A percentile compares a stretch with the other conserved stretches of the same genome.
These are phyloP conservation scores for Hortaea werneckii DNA, from an alignment of 2,329 filamentous ascomycete species.

Conservation along the genomic window DNA sequence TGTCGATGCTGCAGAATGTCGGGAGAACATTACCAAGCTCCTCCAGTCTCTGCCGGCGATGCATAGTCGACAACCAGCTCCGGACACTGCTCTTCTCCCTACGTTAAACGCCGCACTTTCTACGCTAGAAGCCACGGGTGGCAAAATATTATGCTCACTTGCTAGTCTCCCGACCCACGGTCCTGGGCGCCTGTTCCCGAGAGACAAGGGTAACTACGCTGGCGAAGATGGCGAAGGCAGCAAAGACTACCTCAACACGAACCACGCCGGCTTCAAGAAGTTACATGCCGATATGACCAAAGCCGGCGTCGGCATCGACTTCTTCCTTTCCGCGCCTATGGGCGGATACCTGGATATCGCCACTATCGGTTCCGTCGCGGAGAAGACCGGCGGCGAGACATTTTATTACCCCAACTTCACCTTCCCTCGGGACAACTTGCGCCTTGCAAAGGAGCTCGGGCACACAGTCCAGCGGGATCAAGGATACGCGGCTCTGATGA, in stretches of 20 bases:
- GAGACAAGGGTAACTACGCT: slow-evolving; percentile 78
- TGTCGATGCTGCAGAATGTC: slow-evolving; percentile 86
- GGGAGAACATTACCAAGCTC: slow-evolving; percentile 77
- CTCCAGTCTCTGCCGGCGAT: slow-evolving; percentile 72
- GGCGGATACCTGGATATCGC: slow-evolving; percentile 89
- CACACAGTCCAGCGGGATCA: slow-evolving; percentile 83
- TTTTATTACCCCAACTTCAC: slow-evolving; percentile 98
- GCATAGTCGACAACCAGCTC: slow-evolving; percentile 80
- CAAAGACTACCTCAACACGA: slow-evolving; percentile 82
- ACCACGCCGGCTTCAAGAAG: slow-evolving; percentile 82
- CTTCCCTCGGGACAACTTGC: slow-evolving; percentile 70
- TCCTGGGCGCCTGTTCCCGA: slow-evolving; percentile 70
- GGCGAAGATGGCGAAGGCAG: slow-evolving; percentile 85
- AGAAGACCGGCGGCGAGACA: slow-evolving; percentile 84
- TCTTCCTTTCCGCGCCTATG: slow-evolving; percentile 85
- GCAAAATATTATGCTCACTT: slow-evolving; percentile 82
- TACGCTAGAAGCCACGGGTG: slow-evolving; percentile 78
- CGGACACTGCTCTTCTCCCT: slow-evolving; percentile 78
- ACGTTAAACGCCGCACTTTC: slow-evolving; percentile 72
- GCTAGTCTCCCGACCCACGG: slow-evolving; percentile 86
- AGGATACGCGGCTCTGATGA: slow-evolving; percentile 93
- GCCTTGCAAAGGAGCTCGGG: slow-evolving; percentile 73
- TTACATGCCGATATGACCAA: slow-evolving; percentile 79
- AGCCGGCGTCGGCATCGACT: slow-evolving; percentile 77
- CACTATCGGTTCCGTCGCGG: slow-evolving; percentile 78